Conservation (phyloP, 768 basidiomycete species). For the Leucocoprinus leucothites region DNA sequence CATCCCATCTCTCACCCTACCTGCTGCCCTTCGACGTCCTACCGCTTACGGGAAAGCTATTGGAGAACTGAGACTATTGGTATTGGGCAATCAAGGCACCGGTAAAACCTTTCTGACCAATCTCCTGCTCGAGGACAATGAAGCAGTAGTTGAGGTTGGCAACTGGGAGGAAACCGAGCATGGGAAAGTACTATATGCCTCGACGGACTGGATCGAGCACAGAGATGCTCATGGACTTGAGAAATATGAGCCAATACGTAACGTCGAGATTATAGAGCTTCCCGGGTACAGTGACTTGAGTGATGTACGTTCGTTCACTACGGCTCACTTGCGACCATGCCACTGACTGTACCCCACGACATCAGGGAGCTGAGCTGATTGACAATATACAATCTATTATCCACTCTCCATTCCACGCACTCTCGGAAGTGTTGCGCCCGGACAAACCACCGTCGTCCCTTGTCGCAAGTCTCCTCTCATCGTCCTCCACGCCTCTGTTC, state of each 20-base stretch:
- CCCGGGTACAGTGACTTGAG: slow-evolving; percentile 39
- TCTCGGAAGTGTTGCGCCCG: slow-evolving; percentile 53
- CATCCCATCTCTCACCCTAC: slow-evolving; percentile 67
- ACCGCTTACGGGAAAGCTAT: slow-evolving; percentile 69
- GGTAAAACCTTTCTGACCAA: slow-evolving; percentile 45
- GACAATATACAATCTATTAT: slow-evolving; percentile 37
- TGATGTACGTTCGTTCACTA: slow-evolving; percentile 38
- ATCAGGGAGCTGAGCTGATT: slow-evolving; percentile 31
- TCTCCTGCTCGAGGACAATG: slow-evolving; percentile 59
- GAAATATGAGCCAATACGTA: slow-evolving; percentile 60
- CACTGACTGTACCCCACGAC: neutral
- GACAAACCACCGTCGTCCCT: slow-evolving; percentile 47
- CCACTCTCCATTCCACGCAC: slow-evolving; percentile 52
- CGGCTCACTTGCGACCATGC: neutral
- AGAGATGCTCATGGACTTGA: slow-evolving; percentile 63
- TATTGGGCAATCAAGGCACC: slow-evolving; percentile 43
- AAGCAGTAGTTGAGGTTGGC: slow-evolving; percentile 63
- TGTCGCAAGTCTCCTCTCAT: slow-evolving; percentile 52
- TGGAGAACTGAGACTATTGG: slow-evolving; percentile 56
- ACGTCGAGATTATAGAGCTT: slow-evolving; percentile 58
- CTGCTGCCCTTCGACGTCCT: slow-evolving; percentile 56
- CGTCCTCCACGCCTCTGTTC: slow-evolving; percentile 55
- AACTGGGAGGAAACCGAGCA: slow-evolving; percentile 48
- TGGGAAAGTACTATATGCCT: slow-evolving; percentile 46
- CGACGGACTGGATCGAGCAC: slow-evolving; percentile 73